Evolutionary conservation across 305 asterid species (phyloP), one percentile per base, ranked within the genome.

Genomic region (Petunia hybrid): DNA sequence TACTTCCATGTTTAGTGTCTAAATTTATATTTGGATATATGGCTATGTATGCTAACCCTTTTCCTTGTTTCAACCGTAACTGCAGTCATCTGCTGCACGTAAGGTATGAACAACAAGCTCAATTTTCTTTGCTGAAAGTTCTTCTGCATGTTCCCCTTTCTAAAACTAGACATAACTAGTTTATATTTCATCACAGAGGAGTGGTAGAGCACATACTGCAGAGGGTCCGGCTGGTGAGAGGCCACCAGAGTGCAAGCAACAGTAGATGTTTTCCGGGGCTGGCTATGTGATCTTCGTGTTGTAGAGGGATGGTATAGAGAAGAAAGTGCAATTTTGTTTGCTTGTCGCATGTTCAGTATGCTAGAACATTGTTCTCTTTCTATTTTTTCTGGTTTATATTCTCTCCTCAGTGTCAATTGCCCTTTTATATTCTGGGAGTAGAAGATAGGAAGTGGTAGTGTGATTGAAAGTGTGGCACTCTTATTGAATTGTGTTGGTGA

Each of bases 201-300:
- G 81, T 1, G 51, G 43, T 40, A 68, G 55, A 79, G 84, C 85
- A 75, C 66, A 60, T 61, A 83, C 80, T 2, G 90, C 80, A n/a
- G 87, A 87, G 68, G 91, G 88, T 43, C 87, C 67, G 78, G 81
- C 66, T 40, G 90, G 90, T 10, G 90, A 89, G 76, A 85, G 89
- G 40, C 92, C 90, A 79, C 86, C 92, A 3, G 92, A 89, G 80
- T 89, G 92, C 86, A 89, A 89, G 85, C 92, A 89, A 59, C 92
- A 89, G 88, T 87, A 85, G 77, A n/a, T 53, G 69, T 70, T 10
- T 80, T 14, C 14, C 53, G 66, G 16, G 71, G 42, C 10, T 69
- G 61, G 56, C 31, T 4, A 22, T 66, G 3, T 14, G 46, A 64
- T 12, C 38, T 45, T 0, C 14, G 31, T 64, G 2, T 64, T 38